Percentiles rank a stretch among this genome's conserved stretches.
phyloP scores from a whole-genome alignment of 2,329 filamentous ascomycete genomes.

The Scleromitrula shiraiana region DNA sequence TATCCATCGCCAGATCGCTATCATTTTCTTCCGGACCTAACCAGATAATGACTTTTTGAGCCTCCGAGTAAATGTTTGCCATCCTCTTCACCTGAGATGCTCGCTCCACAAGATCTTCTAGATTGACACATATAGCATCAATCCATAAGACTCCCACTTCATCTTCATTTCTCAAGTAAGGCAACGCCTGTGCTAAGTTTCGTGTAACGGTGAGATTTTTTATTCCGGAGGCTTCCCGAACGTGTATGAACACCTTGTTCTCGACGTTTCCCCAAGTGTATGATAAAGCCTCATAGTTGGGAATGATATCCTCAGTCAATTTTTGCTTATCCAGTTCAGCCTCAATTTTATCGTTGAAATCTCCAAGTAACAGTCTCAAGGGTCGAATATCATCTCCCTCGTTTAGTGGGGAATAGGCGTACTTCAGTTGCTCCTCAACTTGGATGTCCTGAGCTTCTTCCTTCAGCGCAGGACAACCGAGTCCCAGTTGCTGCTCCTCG shows the following conservation, averaged over 20 bases:
- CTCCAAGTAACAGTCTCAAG: not conserved
- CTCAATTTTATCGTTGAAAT: not conserved
- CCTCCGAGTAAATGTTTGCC: not conserved
- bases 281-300: not conserved
- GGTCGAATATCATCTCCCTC: not conserved
- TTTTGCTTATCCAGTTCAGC: not conserved
- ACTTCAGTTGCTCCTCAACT: too few relatives aligned
- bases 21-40: not conserved
- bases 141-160: not conserved
- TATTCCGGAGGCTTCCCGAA: not conserved
- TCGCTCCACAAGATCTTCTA: not conserved
- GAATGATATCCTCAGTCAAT: not conserved
- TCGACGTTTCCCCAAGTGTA: not conserved
- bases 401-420: not conserved
- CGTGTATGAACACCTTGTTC: not conserved
- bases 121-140: not conserved
- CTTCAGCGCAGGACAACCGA: too few relatives aligned
- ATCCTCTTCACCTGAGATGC: not conserved
- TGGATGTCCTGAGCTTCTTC: too few relatives aligned
- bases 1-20: not conserved
- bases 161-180: not conserved
- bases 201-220: not conserved
- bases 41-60: not conserved
- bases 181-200: not conserved
- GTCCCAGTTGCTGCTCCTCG: too few relatives aligned